Conservation (phyloP, 768 basidiomycete species). For the Dioszegia hungarica region DNA sequence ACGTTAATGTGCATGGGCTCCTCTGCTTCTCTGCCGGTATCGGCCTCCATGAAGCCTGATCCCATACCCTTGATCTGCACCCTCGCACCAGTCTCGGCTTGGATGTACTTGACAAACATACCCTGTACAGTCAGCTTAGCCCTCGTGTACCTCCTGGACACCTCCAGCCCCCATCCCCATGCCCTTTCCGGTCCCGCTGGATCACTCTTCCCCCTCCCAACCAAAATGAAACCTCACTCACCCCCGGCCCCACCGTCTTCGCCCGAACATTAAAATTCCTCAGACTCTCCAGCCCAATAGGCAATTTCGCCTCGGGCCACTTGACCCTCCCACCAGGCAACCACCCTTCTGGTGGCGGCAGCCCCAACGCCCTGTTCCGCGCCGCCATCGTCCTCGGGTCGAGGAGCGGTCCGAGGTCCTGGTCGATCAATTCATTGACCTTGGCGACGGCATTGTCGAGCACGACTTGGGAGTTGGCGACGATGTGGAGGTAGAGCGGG, state of each 20-base stretch:
- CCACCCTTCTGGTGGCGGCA: conserved; percentile 29
- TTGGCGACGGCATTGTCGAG: conserved; percentile 49
- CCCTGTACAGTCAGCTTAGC: conserved; percentile 55
- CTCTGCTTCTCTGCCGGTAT: conserved; percentile 79
- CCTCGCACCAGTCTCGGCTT: conserved; percentile 88
- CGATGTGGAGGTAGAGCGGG: conserved; percentile 87
- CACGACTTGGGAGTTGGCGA: conserved; percentile 55
- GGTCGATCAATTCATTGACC: conserved; percentile 50
- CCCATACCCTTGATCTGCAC: conserved; percentile 96
- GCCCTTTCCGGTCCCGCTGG: too few relatives aligned
- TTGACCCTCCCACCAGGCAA: conserved; percentile 55
- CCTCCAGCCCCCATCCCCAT: too few relatives aligned
- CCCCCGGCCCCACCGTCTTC: conserved; percentile 92
- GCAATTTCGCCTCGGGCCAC: conserved; percentile 97
- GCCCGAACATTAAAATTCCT: conserved; percentile 96
- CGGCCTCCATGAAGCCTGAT: conserved; percentile 88
- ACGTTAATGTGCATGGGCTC: conserved; percentile 90
- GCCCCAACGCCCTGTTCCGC: conserved; percentile 45
- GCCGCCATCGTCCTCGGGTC: conserved; percentile 49
- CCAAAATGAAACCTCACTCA: conserved; percentile 52
- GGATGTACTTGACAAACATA: conserved; percentile 96
- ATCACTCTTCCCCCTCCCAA: too few relatives aligned
- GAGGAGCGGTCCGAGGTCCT: conserved; percentile 51
- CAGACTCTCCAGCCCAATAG: conserved; percentile 80
- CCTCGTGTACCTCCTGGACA: neutral